phyloP scores from a whole-genome alignment of 1,284 basidiomycete genomes.

The Sanghuangporus weigelae region DNA sequence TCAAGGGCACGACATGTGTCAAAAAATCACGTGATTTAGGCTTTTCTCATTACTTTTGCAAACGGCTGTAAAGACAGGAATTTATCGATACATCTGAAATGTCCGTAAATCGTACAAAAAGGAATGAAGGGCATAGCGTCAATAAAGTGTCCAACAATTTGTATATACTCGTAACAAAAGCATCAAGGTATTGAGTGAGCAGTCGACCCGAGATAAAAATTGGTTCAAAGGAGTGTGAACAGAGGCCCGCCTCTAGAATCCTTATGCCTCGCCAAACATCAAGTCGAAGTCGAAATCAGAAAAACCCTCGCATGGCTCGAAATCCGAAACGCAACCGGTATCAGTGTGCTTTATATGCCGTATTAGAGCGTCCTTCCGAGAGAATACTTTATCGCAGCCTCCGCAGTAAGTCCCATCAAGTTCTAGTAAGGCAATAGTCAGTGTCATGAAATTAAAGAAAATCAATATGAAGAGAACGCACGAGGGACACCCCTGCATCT shows the following conservation, averaged over 20 bases:
- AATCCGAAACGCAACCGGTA: neutral
- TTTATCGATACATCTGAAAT: neutral
- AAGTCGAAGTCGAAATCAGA: neutral
- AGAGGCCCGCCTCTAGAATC: constrained; percentile 1
- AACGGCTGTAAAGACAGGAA: too few relatives aligned
- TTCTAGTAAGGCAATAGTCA: neutral
- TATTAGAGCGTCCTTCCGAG: constrained; percentile 9
- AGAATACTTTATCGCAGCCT: neutral
- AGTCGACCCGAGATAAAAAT: neutral
- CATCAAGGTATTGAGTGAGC: neutral
- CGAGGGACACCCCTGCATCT: constrained; percentile 1
- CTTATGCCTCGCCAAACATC: neutral
- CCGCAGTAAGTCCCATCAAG: constrained; percentile 3
- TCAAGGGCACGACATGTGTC: too few relatives aligned
- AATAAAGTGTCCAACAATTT: neutral
- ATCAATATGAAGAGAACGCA: neutral
- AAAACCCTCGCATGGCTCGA: neutral
- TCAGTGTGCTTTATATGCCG: neutral
- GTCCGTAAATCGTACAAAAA: neutral
- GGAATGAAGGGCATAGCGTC: neutral
- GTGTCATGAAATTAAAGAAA: neutral
- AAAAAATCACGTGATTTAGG: too few relatives aligned
- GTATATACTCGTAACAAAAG: neutral
- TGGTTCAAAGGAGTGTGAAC: neutral
- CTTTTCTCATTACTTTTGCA: too few relatives aligned